Conservation (phyloP, 768 basidiomycete species). For the Kockovaella imperatae region DNA sequence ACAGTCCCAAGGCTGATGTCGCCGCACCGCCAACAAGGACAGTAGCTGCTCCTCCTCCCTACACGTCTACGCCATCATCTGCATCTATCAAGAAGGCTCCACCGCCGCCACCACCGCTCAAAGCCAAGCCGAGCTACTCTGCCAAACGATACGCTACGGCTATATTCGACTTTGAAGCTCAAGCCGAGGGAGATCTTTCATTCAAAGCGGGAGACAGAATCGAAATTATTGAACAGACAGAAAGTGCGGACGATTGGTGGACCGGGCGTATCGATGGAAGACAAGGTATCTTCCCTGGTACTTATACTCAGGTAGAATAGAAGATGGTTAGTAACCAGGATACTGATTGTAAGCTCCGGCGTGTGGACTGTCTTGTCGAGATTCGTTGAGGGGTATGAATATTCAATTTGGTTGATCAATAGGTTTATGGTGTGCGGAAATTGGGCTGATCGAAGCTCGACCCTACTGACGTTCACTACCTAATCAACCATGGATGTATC, state of each 20-base stretch:
- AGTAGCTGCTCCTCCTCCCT: constrained; percentile 49
- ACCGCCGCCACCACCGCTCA: constrained; percentile 85
- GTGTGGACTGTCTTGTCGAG: not conserved
- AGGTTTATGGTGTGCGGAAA: not conserved
- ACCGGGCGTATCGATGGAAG: constrained; percentile 60
- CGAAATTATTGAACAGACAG: constrained; percentile 57
- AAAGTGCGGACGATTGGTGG: constrained; percentile 86
- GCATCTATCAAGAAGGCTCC: constrained; percentile 62
- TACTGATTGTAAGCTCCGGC: not conserved
- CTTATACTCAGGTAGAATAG: constrained; percentile 41
- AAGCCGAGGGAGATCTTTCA: constrained; percentile 80
- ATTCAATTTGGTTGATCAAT: no score
- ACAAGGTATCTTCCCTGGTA: constrained; percentile 63
- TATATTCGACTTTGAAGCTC: constrained; percentile 87
- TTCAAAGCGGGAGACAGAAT: constrained; percentile 70
- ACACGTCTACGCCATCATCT: constrained; percentile 45
- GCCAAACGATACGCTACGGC: constrained; percentile 74
- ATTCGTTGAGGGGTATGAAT: not conserved
- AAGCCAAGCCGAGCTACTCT: constrained; percentile 72
- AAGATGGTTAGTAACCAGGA: not conserved
- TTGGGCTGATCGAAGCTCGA: not conserved
- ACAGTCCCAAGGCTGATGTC: constrained; percentile 8
- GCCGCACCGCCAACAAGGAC: constrained; percentile 21
- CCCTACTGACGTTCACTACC: no score
- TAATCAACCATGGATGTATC: not conserved